Conservation (phyloP, 345 rosid species). For the Linum usitatissimum region DNA sequence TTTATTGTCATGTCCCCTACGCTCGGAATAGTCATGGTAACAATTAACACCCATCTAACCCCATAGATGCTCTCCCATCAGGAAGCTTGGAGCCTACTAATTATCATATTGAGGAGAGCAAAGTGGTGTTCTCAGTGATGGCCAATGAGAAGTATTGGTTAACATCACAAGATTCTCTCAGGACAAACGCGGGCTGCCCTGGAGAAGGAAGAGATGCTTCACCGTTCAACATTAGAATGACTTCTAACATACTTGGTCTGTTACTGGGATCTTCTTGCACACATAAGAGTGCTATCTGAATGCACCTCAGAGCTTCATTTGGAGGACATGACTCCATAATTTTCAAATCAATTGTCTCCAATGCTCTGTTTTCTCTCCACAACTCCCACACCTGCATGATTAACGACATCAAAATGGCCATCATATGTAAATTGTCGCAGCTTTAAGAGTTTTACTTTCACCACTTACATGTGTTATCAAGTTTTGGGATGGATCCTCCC, state of each 20-base stretch:
- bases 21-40: not conserved
- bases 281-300: not conserved
- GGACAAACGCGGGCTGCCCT: not conserved
- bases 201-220: not conserved
- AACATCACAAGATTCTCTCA: not conserved
- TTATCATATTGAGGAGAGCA: not conserved
- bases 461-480: not conserved
- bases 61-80: not conserved
- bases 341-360: not conserved
- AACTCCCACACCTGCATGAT: not conserved
- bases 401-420: not conserved
- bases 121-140: not conserved
- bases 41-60: not conserved
- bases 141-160: not conserved
- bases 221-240: not conserved
- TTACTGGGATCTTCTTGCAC: not conserved
- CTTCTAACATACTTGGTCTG: not conserved
- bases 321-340: not conserved
- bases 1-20: not conserved
- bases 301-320: not conserved
- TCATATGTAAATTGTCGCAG: too few relatives aligned
- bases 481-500: not conserved
- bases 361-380: not conserved
- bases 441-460: too few relatives aligned
- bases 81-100: not conserved